Evolutionary conservation across 306 rosid species (phyloP).

Genomic region (Vigna nakashimae): DNA sequence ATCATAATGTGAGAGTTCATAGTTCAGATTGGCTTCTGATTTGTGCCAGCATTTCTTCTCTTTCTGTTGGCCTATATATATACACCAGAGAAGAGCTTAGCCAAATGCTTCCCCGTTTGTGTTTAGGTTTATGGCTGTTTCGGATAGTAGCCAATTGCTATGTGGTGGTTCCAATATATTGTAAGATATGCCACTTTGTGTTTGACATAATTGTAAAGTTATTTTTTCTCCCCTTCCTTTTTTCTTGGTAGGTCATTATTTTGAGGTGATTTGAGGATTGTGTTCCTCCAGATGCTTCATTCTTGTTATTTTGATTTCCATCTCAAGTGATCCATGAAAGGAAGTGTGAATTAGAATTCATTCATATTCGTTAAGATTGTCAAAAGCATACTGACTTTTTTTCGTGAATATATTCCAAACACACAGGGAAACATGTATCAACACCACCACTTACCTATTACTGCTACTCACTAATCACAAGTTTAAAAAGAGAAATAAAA

Average conservation of each 20-base stretch:
- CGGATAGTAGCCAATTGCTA: slow-evolving; percentile 51
- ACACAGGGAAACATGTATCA: no score
- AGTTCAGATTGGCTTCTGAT: slow-evolving; percentile 37
- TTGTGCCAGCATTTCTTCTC: slow-evolving; percentile 48
- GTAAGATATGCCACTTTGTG: slow-evolving; percentile 68
- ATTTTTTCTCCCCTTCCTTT: slow-evolving; percentile 14
- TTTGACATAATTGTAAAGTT: slow-evolving; percentile 81
- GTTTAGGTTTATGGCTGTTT: slow-evolving; percentile 55
- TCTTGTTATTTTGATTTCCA: slow-evolving; percentile 55
- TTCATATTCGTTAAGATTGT: slow-evolving; percentile 48
- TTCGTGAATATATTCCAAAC: background rate
- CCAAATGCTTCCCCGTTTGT: slow-evolving; percentile 22
- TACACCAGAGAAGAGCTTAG: slow-evolving; percentile 31
- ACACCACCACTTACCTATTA: no score
- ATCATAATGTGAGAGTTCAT: slow-evolving; percentile 77
- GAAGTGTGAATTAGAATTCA: slow-evolving; percentile 59
- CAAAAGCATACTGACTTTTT: slow-evolving; percentile 41
- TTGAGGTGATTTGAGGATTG: slow-evolving; percentile 56
- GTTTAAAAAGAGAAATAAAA: no score
- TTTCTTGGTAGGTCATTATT: slow-evolving; percentile 55
- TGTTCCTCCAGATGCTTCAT: slow-evolving; percentile 60
- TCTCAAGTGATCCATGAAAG: slow-evolving; percentile 40
- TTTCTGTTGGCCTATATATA: slow-evolving; percentile 25
- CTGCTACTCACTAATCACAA: no score
- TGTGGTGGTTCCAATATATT: slow-evolving; percentile 54